Percentiles rank a stretch among this genome's conserved stretches.
Conservation (phyloP, 2,329 filamentous ascomycete species). For the Microdochium trichocladiopsis region DNA sequence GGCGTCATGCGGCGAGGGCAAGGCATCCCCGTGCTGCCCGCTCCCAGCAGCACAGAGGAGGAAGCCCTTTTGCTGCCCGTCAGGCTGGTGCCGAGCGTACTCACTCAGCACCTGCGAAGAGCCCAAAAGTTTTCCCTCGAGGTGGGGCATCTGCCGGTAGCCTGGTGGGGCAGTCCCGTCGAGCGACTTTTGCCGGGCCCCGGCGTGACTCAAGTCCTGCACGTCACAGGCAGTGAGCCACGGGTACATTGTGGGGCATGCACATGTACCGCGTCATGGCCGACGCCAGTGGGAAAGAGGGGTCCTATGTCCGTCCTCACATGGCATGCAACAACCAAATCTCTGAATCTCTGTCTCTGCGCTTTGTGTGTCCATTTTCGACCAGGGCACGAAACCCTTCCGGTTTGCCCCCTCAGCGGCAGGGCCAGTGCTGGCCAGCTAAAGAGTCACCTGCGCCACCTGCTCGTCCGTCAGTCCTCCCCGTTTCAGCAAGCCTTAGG, state of each 20-base stretch:
- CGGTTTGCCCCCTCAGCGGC: too few relatives aligned
- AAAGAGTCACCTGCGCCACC: background rate
- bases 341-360: background rate
- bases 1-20: background rate
- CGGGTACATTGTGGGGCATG: too few relatives aligned
- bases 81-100: background rate
- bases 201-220: too few relatives aligned
- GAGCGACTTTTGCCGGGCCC: too few relatives aligned
- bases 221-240: too few relatives aligned
- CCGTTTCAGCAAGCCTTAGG: too few relatives aligned
- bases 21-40: background rate
- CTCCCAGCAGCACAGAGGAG: slow-evolving; percentile 1
- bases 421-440: too few relatives aligned
- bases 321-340: too few relatives aligned
- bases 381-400: background rate
- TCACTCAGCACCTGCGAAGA: too few relatives aligned
- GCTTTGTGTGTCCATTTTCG: background rate
- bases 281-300: background rate
- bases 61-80: background rate
- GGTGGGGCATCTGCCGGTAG: background rate
- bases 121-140: background rate
- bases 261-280: too few relatives aligned
- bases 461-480: background rate
- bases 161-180: too few relatives aligned
- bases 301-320: background rate